Evolutionary conservation across 2,329 filamentous ascomycete genomes (phyloP), one percentile per base, ranked within the genome.

Genomic region (Dryadomyces quercus-mongolicae): DNA sequence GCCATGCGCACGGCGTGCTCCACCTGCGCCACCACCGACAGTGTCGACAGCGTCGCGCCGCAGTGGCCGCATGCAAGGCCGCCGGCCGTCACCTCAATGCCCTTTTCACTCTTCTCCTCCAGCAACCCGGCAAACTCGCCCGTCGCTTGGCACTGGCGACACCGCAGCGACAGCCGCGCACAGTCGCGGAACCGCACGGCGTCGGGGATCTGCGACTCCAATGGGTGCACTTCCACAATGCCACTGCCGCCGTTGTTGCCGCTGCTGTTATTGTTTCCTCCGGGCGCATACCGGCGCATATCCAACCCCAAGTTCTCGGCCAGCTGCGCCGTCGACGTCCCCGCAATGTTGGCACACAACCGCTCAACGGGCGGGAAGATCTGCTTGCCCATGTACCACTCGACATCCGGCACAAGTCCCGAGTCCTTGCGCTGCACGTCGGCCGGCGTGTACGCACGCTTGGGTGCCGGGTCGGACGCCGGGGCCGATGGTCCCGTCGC

Each of bases 301-400:
- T 98, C 93, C 25, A 98, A 82, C 2, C 93, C 93, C 15, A 98
- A 81, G 66, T 93, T 95, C 66, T 96, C 91, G 2, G 93, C 93
- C 10, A 98, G 78, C 60, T 91, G 84, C 1, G 88, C 82, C 8
- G 92, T 86, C 59, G 95, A 94, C 1, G 93, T 98, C 56, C 93
- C 93, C 15, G 82, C 81, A 63, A 98, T 96, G 57, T 95, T 95
- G 57, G 92, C 93, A 67, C 93, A 98, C 21, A 98, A 83, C 77
- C 93, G 88, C 72, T 98, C 93, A 25, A 98, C 93, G 0, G 93
- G 93, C 12, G 93, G 93, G 70, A 98, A 89, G 56, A 98, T 96
- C 69, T 98, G 93, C 74, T 98, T 98, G 73, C 89, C 86, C 43
- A 98, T 81, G 68, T 98, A 98, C 80, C 91, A 97, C 66, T 98